Base-by-base conservation (phyloP, 1,284 basidiomycete species). In the Schizopora paradoxa region DNA sequence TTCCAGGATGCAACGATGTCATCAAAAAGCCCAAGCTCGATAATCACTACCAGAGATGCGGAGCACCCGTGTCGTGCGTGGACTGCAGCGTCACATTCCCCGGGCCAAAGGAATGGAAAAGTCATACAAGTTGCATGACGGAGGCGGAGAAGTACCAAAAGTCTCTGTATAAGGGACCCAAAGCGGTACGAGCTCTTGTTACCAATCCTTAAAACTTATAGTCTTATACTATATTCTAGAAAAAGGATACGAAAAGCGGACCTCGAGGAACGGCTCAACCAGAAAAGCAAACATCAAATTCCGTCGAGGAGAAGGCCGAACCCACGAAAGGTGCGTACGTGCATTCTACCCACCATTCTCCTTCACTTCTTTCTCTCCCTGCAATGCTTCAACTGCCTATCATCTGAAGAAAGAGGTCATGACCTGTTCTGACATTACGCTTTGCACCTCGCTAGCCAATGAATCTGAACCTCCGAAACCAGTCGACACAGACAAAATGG, bases 141-240 rank as follows among this genome's bases (percentile, higher is more conserved):
- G 91, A 95, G 66, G 91, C 88, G 3, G 87, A 95, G 62, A 93
- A 94, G 64, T 94, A 95, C 60, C 82, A 95, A 67, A 90, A 90
- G 60, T 69, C 73, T 46, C 62, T 94, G 42, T 94, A 92, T 66
- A 87, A 86, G 61, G 87, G 85, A 16, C 76, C 81, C 5, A 86
- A 85, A 65, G 69, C 67, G 49, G 75, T 77, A 25, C 34, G 52
- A 48, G 5, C 11, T 6, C n/a, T 22, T 11, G 7, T 42, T 10
- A n/a, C 23, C 23, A 13, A 25, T 14, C 14, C 25, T n/a, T n/a
- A n/a, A n/a, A n/a, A n/a, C n/a, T n/a, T n/a, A n/a, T n/a, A n/a
- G n/a, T n/a, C n/a, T n/a, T n/a, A n/a, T n/a, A n/a, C n/a, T n/a
- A n/a, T 38, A 11, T 19, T 10, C 22, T 26, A 35, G 16, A 14